Evolutionary conservation across 306 rosid species (phyloP).

Genomic region (Sesbania bispinosa): DNA sequence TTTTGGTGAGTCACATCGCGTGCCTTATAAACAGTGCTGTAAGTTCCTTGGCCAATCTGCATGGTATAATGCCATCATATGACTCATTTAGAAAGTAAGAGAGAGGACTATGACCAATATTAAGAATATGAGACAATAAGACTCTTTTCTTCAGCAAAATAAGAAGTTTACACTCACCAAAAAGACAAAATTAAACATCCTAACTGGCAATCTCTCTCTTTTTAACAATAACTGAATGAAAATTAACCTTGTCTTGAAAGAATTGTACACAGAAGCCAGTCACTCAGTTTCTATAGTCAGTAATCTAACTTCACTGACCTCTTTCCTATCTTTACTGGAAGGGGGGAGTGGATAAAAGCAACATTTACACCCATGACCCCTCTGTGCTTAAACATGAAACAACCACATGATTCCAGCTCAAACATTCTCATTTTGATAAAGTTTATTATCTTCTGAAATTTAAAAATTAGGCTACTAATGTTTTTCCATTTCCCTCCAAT

Average conservation of each 20-base stretch:
- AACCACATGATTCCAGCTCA: neutral
- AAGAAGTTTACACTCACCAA: neutral
- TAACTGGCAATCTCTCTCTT: neutral
- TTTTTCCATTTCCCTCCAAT: conserved; percentile 7
- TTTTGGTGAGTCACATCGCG: conserved; percentile 58
- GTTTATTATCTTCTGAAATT: neutral
- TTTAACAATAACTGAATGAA: neutral
- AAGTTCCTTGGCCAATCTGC: conserved; percentile 98
- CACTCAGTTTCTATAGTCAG: neutral
- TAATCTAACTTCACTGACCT: neutral
- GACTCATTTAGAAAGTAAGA: neutral
- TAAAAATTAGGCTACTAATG: neutral
- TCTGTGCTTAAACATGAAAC: conserved; percentile 11
- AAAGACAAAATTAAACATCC: neutral
- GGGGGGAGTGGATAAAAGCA: neutral
- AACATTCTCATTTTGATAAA: neutral
- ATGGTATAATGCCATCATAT: conserved; percentile 28
- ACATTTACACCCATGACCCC: neutral
- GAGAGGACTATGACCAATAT: neutral
- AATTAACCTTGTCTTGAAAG: neutral
- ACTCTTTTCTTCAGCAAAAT: neutral
- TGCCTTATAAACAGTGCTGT: conserved; percentile 90
- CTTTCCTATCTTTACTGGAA: neutral
- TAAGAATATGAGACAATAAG: neutral
- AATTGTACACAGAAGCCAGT: neutral